Percentiles rank a stretch among this genome's conserved stretches.
phyloP scores from a whole-genome alignment of 108 stramenopile species.

The Phaeodactylum tricornutum region DNA sequence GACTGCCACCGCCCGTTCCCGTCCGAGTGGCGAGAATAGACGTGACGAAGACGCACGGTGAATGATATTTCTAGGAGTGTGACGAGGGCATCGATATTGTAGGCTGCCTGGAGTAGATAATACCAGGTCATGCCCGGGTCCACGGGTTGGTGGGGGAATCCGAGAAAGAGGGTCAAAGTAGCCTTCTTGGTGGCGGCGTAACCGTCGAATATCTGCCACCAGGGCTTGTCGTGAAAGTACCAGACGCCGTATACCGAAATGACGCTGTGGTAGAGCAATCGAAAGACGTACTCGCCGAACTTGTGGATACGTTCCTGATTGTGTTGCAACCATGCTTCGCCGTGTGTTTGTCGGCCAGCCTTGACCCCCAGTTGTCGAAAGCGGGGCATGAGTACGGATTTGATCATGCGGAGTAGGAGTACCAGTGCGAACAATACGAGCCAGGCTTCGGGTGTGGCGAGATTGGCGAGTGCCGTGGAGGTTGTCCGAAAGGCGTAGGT shows the following conservation, averaged over 20 bases:
- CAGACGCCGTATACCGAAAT: slow-evolving; percentile 46
- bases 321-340: slow-evolving; percentile 41
- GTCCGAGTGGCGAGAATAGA: no score
- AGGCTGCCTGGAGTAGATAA: slow-evolving; percentile 71
- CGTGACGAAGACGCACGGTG: slow-evolving; percentile 2
- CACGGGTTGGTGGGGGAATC: slow-evolving; percentile 58
- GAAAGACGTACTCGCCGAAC: slow-evolving; percentile 86
- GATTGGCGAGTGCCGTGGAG: slow-evolving; percentile 28
- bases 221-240: slow-evolving; percentile 51
- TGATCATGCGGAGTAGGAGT: slow-evolving; percentile 35
- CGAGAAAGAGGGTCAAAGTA: slow-evolving; percentile 37
- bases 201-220: slow-evolving; percentile 30
- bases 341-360: slow-evolving; percentile 51
- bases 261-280: slow-evolving; percentile 55
- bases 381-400: slow-evolving; percentile 39
- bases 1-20: slow-evolving; percentile 4
- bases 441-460: slow-evolving; percentile 29
- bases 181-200: slow-evolving; percentile 15
- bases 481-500: slow-evolving; percentile 42
- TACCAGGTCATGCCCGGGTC: slow-evolving; percentile 81
- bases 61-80: slow-evolving; percentile 58
- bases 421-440: slow-evolving; percentile 30
- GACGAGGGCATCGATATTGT: slow-evolving; percentile 78
- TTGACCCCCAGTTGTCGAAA: slow-evolving; percentile 49
- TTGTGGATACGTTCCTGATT: slow-evolving; percentile 62